Conservation (phyloP, 768 basidiomycete genomes). For the Boletus rubroflammeus region DNA sequence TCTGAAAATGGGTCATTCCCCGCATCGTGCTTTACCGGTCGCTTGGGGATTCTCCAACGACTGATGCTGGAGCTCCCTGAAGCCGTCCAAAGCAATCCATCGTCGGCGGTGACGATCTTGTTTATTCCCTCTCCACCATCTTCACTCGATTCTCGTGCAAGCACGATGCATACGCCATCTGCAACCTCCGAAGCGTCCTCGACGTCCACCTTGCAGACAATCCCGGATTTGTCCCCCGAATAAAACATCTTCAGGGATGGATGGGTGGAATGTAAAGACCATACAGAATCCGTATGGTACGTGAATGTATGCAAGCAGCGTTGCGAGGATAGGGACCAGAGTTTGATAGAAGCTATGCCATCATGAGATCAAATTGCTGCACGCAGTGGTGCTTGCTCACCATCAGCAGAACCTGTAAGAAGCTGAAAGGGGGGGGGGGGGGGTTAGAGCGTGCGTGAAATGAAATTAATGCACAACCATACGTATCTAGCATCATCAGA, state of each 20-base stretch:
- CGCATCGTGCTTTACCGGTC: slow-evolving; percentile 26
- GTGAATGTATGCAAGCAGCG: slow-evolving; percentile 94
- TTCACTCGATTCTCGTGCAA: slow-evolving; percentile 65
- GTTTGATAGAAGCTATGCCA: slow-evolving; percentile 70
- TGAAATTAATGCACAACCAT: slow-evolving; percentile 31
- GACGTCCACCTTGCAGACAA: slow-evolving; percentile 88
- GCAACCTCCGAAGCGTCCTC: slow-evolving; percentile 76
- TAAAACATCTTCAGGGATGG: slow-evolving; percentile 87
- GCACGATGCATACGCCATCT: slow-evolving; percentile 84
- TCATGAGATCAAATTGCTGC: slow-evolving; percentile 12
- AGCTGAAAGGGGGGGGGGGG: slow-evolving; percentile 40
- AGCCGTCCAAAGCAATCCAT: slow-evolving; percentile 87
- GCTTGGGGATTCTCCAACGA: slow-evolving; percentile 70
- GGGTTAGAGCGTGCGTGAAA: slow-evolving; percentile 7
- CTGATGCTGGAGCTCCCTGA: slow-evolving; percentile 76
- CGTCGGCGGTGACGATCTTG: slow-evolving; percentile 78
- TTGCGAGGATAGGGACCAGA: slow-evolving; percentile 90
- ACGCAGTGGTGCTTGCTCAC: slow-evolving; percentile 21
- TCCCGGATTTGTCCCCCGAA: slow-evolving; percentile 90
- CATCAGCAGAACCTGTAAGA: slow-evolving; percentile 83
- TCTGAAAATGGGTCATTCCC: slow-evolving; percentile 16
- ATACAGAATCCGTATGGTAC: slow-evolving; percentile 91
- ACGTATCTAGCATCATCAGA: slow-evolving; percentile 92
- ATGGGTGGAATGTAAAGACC: slow-evolving; percentile 88
- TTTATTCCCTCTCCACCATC: slow-evolving; percentile 64